Conservation (phyloP, 495 filamentous ascomycete genomes). For the Hypoxylon perforatum region DNA sequence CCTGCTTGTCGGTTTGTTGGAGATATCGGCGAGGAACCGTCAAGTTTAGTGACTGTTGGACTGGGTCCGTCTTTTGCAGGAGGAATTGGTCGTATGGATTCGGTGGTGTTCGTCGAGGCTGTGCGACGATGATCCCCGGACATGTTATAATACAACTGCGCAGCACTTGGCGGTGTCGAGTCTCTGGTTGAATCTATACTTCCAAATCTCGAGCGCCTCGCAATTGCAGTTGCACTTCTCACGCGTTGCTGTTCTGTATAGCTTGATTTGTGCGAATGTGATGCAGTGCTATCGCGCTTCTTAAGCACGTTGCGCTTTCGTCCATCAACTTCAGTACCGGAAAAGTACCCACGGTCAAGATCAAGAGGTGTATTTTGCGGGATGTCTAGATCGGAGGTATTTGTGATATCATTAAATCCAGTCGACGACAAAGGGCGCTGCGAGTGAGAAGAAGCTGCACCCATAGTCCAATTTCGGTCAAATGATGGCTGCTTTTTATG, state of each 20-base stretch:
- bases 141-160: conserved; percentile 72
- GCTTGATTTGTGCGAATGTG: conserved; percentile 73
- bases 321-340: conserved; percentile 84
- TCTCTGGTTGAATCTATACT: conserved; percentile 72
- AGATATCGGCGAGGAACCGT: conserved; percentile 63
- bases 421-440: conserved; percentile 59
- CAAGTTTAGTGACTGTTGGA: conserved; percentile 75
- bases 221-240: conserved; percentile 67
- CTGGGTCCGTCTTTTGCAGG: conserved; percentile 60
- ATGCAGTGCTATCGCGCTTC: conserved; percentile 73
- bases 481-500: conserved; percentile 90
- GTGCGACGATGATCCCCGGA: conserved; percentile 58
- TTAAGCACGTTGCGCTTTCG: conserved; percentile 79
- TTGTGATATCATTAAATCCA: conserved; percentile 53
- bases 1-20: conserved; percentile 60
- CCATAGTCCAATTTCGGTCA: conserved; percentile 89
- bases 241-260: conserved; percentile 77
- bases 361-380: conserved; percentile 62
- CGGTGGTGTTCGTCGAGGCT: conserved; percentile 60
- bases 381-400: conserved; percentile 45
- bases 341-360: conserved; percentile 93
- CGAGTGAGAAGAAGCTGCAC: conserved; percentile 55
- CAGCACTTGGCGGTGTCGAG: conserved; percentile 49
- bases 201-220: conserved; percentile 80
- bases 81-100: conserved; percentile 59